These are phyloP conservation scores for Neoboletus brunneissimus DNA, from an alignment of 768 basidiomycete species.

Conservation along the genomic window DNA sequence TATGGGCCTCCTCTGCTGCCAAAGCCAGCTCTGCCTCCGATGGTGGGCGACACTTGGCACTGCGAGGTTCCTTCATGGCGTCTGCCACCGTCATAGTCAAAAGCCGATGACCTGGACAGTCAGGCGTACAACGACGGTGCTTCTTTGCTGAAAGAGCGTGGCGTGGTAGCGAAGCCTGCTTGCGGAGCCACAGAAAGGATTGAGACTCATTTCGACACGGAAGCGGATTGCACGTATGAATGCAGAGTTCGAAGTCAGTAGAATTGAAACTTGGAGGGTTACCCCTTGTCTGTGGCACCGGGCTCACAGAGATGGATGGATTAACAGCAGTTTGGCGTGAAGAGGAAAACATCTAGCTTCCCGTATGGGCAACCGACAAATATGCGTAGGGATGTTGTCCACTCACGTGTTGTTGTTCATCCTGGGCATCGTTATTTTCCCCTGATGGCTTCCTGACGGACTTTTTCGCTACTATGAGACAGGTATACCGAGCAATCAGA, in stretches of 20 bases:
- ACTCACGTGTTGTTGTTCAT: slow-evolving; percentile 15
- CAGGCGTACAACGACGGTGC: slow-evolving; percentile 15
- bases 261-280: neutral
- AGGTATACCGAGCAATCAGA: neutral
- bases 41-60: slow-evolving; percentile 21
- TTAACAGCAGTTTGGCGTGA: neutral
- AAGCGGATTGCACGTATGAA: slow-evolving; percentile 23
- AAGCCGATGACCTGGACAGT: slow-evolving; percentile 25
- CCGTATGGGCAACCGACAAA: neutral
- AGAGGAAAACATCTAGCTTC: neutral
- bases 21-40: slow-evolving; percentile 19
- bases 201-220: slow-evolving; percentile 28
- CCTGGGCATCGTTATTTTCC: slow-evolving; percentile 1
- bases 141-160: slow-evolving; percentile 26
- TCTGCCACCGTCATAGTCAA: slow-evolving; percentile 14
- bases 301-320: slow-evolving; percentile 1
- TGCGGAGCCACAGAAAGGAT: slow-evolving; percentile 27
- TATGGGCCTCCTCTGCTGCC: slow-evolving; percentile 14
- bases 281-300: slow-evolving; percentile 2
- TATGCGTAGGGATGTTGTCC: neutral
- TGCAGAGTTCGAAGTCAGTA: slow-evolving; percentile 24
- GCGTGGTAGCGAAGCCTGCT: slow-evolving; percentile 20
- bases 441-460: slow-evolving; percentile 2
- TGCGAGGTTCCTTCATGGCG: slow-evolving; percentile 22
- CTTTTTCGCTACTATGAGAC: slow-evolving; percentile 9